These are phyloP conservation scores for Psilocybe cyanescens DNA, from an alignment of 768 basidiomycete genomes.

Conservation along the genomic window DNA sequence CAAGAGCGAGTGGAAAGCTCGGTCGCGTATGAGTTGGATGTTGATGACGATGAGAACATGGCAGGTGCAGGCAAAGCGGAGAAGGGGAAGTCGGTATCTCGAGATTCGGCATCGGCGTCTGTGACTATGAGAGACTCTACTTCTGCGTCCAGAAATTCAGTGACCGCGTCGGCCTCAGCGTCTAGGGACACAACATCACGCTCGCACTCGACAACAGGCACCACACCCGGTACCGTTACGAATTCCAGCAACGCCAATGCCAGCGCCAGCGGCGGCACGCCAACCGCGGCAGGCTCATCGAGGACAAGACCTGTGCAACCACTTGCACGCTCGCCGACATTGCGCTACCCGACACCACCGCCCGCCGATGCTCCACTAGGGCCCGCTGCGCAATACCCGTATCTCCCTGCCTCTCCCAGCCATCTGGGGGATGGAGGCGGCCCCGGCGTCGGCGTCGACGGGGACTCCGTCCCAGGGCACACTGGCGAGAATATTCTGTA, in stretches of 20 bases:
- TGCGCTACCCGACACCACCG: constrained; percentile 38
- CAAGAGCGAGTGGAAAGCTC: neutral
- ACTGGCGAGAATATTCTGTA: constrained; percentile 50
- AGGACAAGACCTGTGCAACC: neutral
- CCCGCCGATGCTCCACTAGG: constrained; percentile 48
- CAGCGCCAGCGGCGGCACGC: neutral
- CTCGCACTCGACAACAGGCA: neutral
- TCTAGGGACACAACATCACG: neutral
- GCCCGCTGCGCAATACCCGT: constrained; percentile 54
- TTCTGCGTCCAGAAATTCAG: neutral
- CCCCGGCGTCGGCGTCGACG: neutral
- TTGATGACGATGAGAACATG: too few relatives aligned
- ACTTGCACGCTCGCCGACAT: constrained; percentile 16
- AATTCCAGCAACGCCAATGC: neutral
- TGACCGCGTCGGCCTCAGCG: neutral
- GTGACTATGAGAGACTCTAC: neutral
- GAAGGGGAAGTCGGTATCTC: neutral
- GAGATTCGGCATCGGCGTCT: neutral
- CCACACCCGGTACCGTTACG: neutral
- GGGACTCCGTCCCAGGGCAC: constrained; percentile 37
- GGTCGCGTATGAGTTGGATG: neutral
- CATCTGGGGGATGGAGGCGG: neutral
- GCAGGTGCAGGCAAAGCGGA: too few relatives aligned
- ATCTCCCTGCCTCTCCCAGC: constrained; percentile 43
- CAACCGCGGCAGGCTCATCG: neutral